phyloP scores from a whole-genome alignment of 208 protist genomes.

The Acanthamoeba royreba region DNA sequence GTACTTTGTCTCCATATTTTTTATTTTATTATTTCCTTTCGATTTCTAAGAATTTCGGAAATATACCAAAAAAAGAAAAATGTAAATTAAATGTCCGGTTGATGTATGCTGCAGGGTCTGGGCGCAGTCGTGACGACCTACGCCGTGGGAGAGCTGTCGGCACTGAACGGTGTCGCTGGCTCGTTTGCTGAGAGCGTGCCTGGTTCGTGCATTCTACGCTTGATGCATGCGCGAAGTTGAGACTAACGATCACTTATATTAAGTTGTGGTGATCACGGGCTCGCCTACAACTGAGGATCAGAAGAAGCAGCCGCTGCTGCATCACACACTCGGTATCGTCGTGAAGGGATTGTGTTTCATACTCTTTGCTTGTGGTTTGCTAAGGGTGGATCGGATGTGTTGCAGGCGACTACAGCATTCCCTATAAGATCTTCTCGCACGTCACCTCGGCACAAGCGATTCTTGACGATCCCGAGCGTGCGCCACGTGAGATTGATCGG shows the following conservation, averaged over 20 bases:
- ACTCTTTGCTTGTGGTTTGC: too few species aligned
- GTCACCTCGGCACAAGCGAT: constrained; percentile 41
- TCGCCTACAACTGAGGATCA: not conserved
- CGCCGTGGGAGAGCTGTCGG: constrained; percentile 52
- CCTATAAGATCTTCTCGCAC: constrained; percentile 33
- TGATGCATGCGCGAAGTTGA: not conserved
- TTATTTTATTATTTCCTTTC: not conserved
- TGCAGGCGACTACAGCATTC: constrained; percentile 29
- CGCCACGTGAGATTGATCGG: constrained; percentile 33
- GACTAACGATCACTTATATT: not conserved
- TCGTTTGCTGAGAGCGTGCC: constrained; percentile 45
- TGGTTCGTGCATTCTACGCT: not conserved
- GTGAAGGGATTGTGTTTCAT: too few species aligned
- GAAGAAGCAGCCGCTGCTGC: not conserved
- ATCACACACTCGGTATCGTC: not conserved
- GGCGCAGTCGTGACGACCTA: constrained; percentile 46
- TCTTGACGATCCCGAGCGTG: constrained; percentile 1
- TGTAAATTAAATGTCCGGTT: not conserved
- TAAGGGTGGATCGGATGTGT: too few species aligned
- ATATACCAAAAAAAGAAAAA: not conserved
- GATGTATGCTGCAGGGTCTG: not conserved
- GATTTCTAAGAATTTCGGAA: not conserved
- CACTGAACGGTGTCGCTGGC: constrained; percentile 46
- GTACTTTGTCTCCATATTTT: not conserved
- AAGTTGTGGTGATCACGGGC: not conserved